phyloP scores from a whole-genome alignment of 2,329 filamentous ascomycete genomes.

The Epichloe amarillans region DNA sequence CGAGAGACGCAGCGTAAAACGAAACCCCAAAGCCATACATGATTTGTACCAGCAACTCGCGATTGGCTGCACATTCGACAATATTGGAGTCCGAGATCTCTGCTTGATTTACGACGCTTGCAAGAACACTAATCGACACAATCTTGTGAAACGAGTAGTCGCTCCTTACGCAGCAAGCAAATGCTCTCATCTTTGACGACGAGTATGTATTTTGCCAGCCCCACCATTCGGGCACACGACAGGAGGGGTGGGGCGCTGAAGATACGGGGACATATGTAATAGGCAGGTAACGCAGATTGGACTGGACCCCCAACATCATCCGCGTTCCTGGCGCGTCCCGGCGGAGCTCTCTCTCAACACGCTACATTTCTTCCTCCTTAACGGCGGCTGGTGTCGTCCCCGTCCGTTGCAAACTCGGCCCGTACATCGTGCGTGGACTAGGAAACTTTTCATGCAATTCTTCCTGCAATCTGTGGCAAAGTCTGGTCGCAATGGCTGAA shows the following conservation, averaged over 20 bases:
- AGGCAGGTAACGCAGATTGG: neutral
- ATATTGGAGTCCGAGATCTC: neutral
- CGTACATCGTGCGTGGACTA: neutral
- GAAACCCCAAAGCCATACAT: neutral
- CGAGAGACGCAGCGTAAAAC: neutral
- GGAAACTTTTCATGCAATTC: neutral
- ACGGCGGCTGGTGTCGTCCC: neutral
- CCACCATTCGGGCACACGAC: slow-evolving; percentile 1
- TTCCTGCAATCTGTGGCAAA: neutral
- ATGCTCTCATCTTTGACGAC: neutral
- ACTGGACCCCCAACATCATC: neutral
- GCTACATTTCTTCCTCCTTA: neutral
- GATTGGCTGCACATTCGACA: neutral
- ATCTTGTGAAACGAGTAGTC: neutral
- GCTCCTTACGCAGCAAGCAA: neutral
- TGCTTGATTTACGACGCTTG: neutral
- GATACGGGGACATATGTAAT: neutral
- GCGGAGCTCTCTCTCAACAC: neutral
- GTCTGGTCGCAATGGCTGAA: slow-evolving; percentile 21
- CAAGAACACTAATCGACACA: neutral
- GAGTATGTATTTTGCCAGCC: neutral
- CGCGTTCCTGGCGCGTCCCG: slow-evolving; percentile 3
- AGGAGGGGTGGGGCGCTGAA: neutral
- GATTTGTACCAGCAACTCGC: neutral
- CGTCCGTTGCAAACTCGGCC: neutral